phyloP scores from a whole-genome alignment of 805 yeast genomes.

The Metschnikowia gelsemii region DNA sequence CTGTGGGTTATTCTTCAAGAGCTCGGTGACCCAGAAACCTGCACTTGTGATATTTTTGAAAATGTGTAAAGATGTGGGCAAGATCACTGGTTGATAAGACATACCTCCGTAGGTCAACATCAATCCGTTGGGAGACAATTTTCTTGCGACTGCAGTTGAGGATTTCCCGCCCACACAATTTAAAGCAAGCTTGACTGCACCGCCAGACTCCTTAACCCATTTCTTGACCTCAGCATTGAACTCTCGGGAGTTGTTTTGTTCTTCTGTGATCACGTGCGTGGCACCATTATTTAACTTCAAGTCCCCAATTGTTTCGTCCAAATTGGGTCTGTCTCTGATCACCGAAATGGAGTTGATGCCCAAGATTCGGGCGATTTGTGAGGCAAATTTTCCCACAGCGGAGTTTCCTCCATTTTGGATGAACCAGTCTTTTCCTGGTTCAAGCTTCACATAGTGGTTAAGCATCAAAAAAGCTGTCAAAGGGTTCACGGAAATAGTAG shows the following conservation, averaged over 20 bases:
- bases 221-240: conserved; percentile 59
- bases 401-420: conserved; percentile 96
- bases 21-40: conserved; percentile 90
- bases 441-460: conserved; percentile 59
- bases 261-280: conserved; percentile 85
- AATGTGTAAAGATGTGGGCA: conserved; percentile 86
- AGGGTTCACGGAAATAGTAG: conserved; percentile 91
- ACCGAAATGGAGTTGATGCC: conserved; percentile 85
- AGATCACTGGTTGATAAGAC: conserved; percentile 92
- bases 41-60: conserved; percentile 82
- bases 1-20: conserved; percentile 34
- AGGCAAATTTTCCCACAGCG: conserved; percentile 89
- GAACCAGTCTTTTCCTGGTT: conserved; percentile 77
- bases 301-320: conserved; percentile 55
- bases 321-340: conserved; percentile 79
- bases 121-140: conserved; percentile 69
- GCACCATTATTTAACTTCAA: conserved; percentile 69
- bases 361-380: conserved; percentile 76
- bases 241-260: conserved; percentile 68
- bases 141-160: conserved; percentile 78
- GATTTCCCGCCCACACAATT: conserved; percentile 94
- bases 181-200: conserved; percentile 70
- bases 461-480: conserved; percentile 89
- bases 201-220: conserved; percentile 49
- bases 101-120: conserved; percentile 95